phyloP scores from a whole-genome alignment of 169 alveolate species.

The Miamiensis avidus region DNA sequence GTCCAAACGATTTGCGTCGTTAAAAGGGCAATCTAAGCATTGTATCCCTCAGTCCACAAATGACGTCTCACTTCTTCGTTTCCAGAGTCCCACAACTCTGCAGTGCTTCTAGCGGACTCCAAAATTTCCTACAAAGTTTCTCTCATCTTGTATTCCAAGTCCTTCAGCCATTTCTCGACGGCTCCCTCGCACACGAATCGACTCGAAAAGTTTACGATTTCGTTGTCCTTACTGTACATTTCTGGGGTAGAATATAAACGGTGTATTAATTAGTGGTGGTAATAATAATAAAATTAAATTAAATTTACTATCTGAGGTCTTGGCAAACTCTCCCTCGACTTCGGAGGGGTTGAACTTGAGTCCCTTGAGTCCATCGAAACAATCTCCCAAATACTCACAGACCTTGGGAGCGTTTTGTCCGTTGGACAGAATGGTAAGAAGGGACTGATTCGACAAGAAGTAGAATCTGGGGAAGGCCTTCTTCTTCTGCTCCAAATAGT shows the following conservation, averaged over 20 bases:
- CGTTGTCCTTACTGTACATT: constrained; percentile 89
- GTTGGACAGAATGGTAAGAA: constrained; percentile 93
- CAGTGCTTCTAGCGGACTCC: constrained; percentile 85
- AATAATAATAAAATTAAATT: no score
- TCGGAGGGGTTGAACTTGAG: constrained; percentile 80
- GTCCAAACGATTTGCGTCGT: constrained; percentile 95
- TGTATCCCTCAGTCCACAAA: constrained; percentile 91
- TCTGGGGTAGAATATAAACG: no score
- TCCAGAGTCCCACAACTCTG: constrained; percentile 91
- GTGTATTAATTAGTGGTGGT: no score
- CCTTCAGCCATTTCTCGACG: constrained; percentile 89
- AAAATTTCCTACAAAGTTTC: constrained; percentile 84
- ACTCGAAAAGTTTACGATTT: constrained; percentile 87
- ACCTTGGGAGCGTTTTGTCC: constrained; percentile 94
- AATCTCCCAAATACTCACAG: constrained; percentile 91
- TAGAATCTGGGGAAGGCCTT: constrained; percentile 96
- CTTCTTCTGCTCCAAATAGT: constrained; percentile 95
- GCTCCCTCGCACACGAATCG: constrained; percentile 86
- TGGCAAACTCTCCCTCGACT: constrained; percentile 53
- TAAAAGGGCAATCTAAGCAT: constrained; percentile 94
- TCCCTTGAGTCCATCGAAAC: constrained; percentile 91
- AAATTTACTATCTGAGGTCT: constrained; percentile 51
- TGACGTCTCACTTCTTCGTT: constrained; percentile 71
- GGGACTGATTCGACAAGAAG: constrained; percentile 95
- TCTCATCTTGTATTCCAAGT: constrained; percentile 89